Conservation (phyloP, 169 alveolate genomes). For the Cystoisospora suis region DNA sequence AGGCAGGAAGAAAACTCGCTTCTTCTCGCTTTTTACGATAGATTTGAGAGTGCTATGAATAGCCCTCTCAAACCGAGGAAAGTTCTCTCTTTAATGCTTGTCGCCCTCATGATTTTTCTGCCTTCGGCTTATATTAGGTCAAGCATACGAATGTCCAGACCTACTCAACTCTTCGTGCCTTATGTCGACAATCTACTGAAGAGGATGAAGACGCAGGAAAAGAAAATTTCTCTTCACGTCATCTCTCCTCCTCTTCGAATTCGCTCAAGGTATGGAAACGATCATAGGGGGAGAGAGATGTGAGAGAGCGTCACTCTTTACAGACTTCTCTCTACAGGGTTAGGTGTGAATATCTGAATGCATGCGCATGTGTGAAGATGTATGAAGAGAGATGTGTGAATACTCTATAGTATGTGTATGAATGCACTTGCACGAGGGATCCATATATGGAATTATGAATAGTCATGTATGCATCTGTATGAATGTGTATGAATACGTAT, state of each 20-base stretch:
- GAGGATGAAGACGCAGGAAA: background rate
- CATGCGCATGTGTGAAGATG: background rate
- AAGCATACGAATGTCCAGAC: conserved; percentile 57
- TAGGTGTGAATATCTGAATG: background rate
- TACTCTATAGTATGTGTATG: background rate
- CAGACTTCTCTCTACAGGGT: background rate
- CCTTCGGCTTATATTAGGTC: conserved; percentile 36
- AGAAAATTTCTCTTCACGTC: background rate
- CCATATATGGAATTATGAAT: background rate
- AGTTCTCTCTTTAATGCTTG: background rate
- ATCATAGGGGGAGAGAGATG: background rate
- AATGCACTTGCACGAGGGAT: background rate
- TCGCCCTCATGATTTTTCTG: background rate
- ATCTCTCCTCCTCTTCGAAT: background rate
- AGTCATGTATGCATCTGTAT: background rate
- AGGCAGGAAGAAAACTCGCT: background rate
- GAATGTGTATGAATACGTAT: background rate
- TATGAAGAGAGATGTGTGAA: background rate
- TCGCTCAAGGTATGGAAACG: background rate
- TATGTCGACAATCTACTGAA: conserved; percentile 4
- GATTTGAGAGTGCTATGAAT: background rate
- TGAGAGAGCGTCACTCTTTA: background rate
- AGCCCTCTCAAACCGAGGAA: background rate
- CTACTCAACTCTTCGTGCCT: conserved; percentile 54
- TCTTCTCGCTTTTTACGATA: background rate